These are phyloP conservation scores for Penicillium sp. DNA, from an alignment of 2,329 filamentous ascomycete genomes.

Conservation along the genomic window DNA sequence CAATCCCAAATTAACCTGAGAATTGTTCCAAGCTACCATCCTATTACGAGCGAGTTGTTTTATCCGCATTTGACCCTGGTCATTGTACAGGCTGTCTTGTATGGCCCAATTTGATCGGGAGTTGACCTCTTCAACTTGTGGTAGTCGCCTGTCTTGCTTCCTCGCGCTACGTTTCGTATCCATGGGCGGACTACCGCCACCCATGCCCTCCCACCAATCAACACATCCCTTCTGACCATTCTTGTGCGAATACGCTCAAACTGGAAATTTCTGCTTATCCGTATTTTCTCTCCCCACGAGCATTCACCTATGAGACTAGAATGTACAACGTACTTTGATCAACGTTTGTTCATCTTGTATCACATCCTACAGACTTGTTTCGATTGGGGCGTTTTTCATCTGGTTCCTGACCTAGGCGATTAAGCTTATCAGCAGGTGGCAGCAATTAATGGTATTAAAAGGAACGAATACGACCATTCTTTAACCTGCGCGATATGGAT, in stretches of 20 bases:
- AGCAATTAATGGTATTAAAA: slow-evolving; percentile 13
- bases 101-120: too few relatives aligned
- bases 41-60: too few relatives aligned
- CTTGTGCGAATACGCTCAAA: not conserved
- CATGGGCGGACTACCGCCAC: too few relatives aligned
- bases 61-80: too few relatives aligned
- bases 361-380: not conserved
- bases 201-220: too few relatives aligned
- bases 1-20: too few relatives aligned
- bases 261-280: slow-evolving; percentile 19
- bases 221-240: not conserved
- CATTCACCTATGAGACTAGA: not conserved
- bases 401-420: not conserved
- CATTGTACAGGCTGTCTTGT: too few relatives aligned
- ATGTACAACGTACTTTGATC: not conserved
- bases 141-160: too few relatives aligned
- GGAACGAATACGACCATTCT: slow-evolving; percentile 20
- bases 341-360: not conserved
- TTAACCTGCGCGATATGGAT: slow-evolving; percentile 7
- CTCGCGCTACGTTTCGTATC: too few relatives aligned
- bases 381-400: not conserved
- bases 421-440: slow-evolving; percentile 1
- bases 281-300: not conserved
- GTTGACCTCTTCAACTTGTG: too few relatives aligned
- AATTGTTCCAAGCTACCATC: too few relatives aligned